phyloP scores from a whole-genome alignment of 2,329 filamentous ascomycete species.

The Chaetomiaceae sp. region DNA sequence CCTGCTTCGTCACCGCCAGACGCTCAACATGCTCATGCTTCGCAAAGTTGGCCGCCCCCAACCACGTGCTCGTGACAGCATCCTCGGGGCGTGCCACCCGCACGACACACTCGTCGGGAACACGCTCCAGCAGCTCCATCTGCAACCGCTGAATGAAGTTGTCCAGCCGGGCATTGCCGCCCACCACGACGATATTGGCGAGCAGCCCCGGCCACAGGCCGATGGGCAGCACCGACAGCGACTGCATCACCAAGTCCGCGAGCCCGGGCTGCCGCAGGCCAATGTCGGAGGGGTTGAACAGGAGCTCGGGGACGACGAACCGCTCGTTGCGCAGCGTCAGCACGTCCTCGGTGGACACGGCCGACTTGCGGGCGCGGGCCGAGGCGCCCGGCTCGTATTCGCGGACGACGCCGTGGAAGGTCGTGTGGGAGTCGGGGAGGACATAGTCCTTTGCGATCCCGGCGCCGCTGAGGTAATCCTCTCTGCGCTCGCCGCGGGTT shows the following conservation, averaged over 20 bases:
- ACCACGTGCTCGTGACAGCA: conserved; percentile 78
- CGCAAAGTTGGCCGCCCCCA: conserved; percentile 75
- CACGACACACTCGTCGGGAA: conserved; percentile 73
- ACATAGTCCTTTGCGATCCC: conserved; percentile 86
- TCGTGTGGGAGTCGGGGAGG: conserved; percentile 69
- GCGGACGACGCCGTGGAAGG: conserved; percentile 62
- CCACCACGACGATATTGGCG: conserved; percentile 83
- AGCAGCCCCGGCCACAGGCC: conserved; percentile 79
- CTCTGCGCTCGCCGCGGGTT: conserved; percentile 54
- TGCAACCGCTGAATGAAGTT: conserved; percentile 80
- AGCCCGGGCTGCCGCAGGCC: conserved; percentile 81
- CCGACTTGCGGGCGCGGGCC: conserved; percentile 43
- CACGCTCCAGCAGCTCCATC: conserved; percentile 65
- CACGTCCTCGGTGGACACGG: conserved; percentile 64
- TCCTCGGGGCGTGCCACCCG: conserved; percentile 66
- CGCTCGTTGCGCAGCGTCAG: conserved; percentile 87
- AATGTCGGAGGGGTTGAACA: conserved; percentile 83
- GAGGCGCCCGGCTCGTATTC: conserved; percentile 67
- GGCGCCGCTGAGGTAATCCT: conserved; percentile 45
- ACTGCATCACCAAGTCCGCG: conserved; percentile 76
- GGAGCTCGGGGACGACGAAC: conserved; percentile 81
- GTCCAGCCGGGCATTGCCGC: conserved; percentile 74
- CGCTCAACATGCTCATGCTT: conserved; percentile 62
- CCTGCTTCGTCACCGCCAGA: conserved; percentile 74
- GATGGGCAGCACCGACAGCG: conserved; percentile 68